phyloP scores from a whole-genome alignment of 257 asterid species.

The Datura wrightii region DNA sequence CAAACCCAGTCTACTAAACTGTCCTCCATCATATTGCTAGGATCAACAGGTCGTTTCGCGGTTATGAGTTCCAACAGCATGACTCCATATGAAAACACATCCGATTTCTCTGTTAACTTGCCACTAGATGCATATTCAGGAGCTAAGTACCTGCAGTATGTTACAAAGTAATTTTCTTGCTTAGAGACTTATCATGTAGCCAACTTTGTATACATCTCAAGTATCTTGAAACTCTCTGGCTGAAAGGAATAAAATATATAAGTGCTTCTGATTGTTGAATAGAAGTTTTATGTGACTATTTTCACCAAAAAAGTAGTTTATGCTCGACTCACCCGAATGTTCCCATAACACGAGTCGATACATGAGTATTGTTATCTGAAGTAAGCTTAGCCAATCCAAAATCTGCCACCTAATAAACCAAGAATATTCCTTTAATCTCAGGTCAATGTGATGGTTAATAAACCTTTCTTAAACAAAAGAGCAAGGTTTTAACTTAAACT shows the following conservation, averaged over 20 bases:
- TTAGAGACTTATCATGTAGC: background rate
- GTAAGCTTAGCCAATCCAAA: constrained; percentile 96
- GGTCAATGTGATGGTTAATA: background rate
- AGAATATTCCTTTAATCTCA: background rate
- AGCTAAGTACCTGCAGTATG: constrained; percentile 69
- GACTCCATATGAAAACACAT: constrained; percentile 91
- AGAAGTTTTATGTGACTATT: background rate
- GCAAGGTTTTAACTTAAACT: background rate
- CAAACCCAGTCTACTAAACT: constrained; percentile 95
- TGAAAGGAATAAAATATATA: background rate
- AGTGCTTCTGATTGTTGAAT: background rate
- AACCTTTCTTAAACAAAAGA: background rate
- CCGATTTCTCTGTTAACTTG: constrained; percentile 82
- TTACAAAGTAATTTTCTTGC: background rate
- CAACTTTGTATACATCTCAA: background rate
- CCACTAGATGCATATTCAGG: constrained; percentile 98
- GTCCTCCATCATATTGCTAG: constrained; percentile 73
- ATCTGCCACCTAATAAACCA: constrained; percentile 80
- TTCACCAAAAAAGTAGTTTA: background rate
- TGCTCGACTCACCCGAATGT: constrained; percentile 73
- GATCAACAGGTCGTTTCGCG: constrained; percentile 79
- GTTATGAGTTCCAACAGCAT: constrained; percentile 91
- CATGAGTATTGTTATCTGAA: constrained; percentile 83
- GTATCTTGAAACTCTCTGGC: background rate
- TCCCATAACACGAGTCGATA: constrained; percentile 98